phyloP scores from a whole-genome alignment of 1,284 basidiomycete genomes.

The Prillingera fragicola region DNA sequence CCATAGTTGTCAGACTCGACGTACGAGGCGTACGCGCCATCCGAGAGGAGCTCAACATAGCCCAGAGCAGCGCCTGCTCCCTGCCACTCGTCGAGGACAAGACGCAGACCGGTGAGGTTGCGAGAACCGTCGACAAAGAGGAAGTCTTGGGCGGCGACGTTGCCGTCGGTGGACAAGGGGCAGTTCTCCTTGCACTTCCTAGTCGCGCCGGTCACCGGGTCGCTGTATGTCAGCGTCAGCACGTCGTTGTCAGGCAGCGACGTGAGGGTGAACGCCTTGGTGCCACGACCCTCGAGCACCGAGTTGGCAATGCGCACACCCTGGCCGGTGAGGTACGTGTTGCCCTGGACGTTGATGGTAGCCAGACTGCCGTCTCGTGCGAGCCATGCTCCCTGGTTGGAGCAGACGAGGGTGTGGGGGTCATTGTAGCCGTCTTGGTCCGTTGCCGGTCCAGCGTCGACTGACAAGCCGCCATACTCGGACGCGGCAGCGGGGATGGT shows the following conservation, averaged over 20 bases:
- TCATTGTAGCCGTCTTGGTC: conserved; percentile 60
- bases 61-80: conserved; percentile 78
- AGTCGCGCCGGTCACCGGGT: conserved; percentile 67
- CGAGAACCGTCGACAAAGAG: conserved; percentile 64
- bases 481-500: conserved; percentile 59
- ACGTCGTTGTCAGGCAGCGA: conserved; percentile 83
- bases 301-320: conserved; percentile 90
- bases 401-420: conserved; percentile 75
- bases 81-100: conserved; percentile 70
- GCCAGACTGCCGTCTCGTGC: conserved; percentile 65
- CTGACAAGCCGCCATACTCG: conserved; percentile 44
- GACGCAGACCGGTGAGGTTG: conserved; percentile 59
- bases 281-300: conserved; percentile 70
- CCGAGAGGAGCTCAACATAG: conserved; percentile 81
- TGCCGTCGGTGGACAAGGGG: conserved; percentile 66
- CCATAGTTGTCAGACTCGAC: conserved; percentile 51
- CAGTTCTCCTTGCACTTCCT: conserved; percentile 65
- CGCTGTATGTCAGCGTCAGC: conserved; percentile 68
- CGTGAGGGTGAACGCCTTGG: conserved; percentile 75
- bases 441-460: conserved; percentile 68
- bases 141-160: conserved; percentile 59
- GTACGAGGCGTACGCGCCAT: conserved; percentile 53
- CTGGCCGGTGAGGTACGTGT: conserved; percentile 55
- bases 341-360: conserved; percentile 69
- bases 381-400: conserved; percentile 70